phyloP scores from a whole-genome alignment of 768 basidiomycete genomes.

The Gyrodon lividus region DNA sequence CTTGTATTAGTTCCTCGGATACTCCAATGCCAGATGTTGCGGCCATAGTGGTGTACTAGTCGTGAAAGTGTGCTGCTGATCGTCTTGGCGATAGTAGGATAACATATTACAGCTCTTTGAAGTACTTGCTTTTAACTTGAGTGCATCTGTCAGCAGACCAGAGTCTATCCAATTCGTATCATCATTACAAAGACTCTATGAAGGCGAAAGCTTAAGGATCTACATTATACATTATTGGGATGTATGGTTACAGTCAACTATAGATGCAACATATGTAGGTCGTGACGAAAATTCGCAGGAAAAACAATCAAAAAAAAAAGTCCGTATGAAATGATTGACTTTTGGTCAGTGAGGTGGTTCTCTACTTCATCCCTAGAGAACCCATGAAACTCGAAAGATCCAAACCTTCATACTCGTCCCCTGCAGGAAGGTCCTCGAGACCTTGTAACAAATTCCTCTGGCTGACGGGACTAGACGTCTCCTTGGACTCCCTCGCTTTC shows the following conservation, averaged over 20 bases:
- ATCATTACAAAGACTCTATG: conserved; percentile 14
- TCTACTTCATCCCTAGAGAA: conserved; percentile 58
- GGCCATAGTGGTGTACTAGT: conserved; percentile 55
- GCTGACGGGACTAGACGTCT: conserved; percentile 54
- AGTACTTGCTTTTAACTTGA: too few species aligned
- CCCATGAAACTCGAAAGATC: conserved; percentile 88
- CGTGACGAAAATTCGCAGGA: conserved; percentile 12
- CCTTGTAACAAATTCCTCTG: conserved; percentile 88
- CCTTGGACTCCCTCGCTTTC: conserved; percentile 51
- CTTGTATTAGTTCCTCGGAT: conserved; percentile 53
- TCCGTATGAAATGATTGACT: conserved; percentile 19
- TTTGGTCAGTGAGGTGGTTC: conserved; percentile 10
- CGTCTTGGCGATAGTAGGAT: background rate
- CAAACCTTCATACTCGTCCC: conserved; percentile 89
- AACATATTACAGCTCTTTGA: too few species aligned
- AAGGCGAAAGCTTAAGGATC: conserved; percentile 17
- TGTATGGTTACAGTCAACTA: conserved; percentile 35
- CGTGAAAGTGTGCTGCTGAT: background rate
- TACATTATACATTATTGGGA: conserved; percentile 34
- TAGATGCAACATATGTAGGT: conserved; percentile 34
- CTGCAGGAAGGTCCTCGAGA: conserved; percentile 86
- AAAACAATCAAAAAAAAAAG: conserved; percentile 14
- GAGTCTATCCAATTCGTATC: background rate
- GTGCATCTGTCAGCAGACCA: too few species aligned
- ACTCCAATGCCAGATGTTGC: conserved; percentile 70